Conservation (phyloP, 108 stramenopile genomes). For the Nitzschia sp. region DNA sequence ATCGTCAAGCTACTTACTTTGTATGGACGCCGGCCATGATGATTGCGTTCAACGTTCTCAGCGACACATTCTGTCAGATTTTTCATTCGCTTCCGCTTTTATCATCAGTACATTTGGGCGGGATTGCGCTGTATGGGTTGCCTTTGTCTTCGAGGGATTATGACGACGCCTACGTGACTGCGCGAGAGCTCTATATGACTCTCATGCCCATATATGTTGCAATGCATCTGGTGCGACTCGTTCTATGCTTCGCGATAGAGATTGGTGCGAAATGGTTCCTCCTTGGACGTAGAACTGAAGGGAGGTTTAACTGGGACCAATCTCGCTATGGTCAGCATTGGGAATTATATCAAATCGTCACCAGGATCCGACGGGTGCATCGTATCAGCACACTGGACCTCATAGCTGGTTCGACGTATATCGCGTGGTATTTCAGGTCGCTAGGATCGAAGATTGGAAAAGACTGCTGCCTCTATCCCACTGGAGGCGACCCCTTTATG, state of each 20-base stretch:
- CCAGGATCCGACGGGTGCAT: conserved; percentile 22
- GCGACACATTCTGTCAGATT: neutral
- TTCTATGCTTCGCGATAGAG: conserved; percentile 39
- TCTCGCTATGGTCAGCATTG: conserved; percentile 44
- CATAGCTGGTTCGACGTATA: conserved; percentile 35
- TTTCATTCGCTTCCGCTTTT: conserved; percentile 37
- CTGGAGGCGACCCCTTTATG: conserved; percentile 57
- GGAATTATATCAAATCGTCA: conserved; percentile 47
- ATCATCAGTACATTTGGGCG: conserved; percentile 19
- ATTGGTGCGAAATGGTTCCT: conserved; percentile 48
- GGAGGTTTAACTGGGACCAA: conserved; percentile 45
- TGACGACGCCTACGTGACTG: neutral
- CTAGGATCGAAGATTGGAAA: conserved; percentile 37
- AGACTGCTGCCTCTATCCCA: conserved; percentile 51
- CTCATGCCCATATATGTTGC: conserved; percentile 18
- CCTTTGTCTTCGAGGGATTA: conserved; percentile 18
- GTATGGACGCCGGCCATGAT: conserved; percentile 18
- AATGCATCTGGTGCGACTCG: conserved; percentile 16
- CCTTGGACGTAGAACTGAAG: conserved; percentile 42
- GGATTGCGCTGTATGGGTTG: conserved; percentile 34
- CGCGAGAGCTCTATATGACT: conserved; percentile 13
- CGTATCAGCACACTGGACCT: conserved; percentile 34
- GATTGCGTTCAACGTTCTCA: neutral
- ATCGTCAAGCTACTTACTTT: conserved; percentile 37
- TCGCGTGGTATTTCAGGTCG: conserved; percentile 32